Evolutionary conservation across 768 basidiomycete genomes (phyloP), one percentile per base, ranked within the genome.

Genomic region (Termitomyces titanicus): DNA sequence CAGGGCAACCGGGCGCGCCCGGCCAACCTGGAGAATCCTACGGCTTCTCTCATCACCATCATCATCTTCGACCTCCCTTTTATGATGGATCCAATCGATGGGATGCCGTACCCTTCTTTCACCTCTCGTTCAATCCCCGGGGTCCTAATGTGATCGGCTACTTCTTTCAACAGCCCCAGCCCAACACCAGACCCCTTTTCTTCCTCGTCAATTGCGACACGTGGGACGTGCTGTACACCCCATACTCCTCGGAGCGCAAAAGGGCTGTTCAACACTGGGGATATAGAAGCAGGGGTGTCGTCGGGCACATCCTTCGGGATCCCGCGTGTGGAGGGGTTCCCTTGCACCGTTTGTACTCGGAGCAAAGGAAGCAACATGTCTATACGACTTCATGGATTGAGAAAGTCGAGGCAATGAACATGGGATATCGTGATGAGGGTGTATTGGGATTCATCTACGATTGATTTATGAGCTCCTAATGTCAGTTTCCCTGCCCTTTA

Each of bases 271-370:
- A 53, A 9, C 43, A 20, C 17, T 54, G 33, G n/a, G 57, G 57
- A 20, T 58, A 54, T 29, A 50, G 18, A 34, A 50, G 17, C 15
- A 24, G 31, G n/a, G 57, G 57, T 1, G 43, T 38, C 0, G 56
- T 42, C 1, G 56, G 52, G 18, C 43, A 49, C 7, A 34, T 58
- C 7, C 25, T 58, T 7, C 9, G 12, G 4, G 29, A 54, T 15
- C 2, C 18, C 11, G 5, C 18, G n/a, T 58, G 52, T 20, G 53
- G 52, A 12, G 48, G 57, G 2, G 51, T 38, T 10, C 47, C 47
- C 12, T 33, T 58, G 17, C 54, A 54, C 53, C 57, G 57, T 27
- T 20, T 58, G n/a, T 49, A 54, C 33, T 58, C 40, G 3, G 31
- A n/a, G 17, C 47, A 51, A 6, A 45, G 33, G 31, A 47, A 34